Base-by-base conservation (phyloP, 148 eudicot genomes). In the Rhododendron ovatum region DNA sequence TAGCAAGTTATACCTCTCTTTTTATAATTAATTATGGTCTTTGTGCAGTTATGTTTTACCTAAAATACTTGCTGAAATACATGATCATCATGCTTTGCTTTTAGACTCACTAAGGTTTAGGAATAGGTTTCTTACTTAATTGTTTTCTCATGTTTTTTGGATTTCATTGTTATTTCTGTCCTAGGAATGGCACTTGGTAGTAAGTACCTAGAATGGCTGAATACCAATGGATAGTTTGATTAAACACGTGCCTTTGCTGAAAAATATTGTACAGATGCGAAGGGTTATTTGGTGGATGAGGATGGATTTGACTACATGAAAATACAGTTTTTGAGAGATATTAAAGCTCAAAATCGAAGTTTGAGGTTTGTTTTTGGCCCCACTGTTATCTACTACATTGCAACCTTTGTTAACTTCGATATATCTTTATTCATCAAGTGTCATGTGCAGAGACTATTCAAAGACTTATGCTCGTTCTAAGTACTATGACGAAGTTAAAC, bases 241-340 rank as follows among this genome's bases (percentile, higher is more conserved):
- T 83, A 45, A 67, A 47, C 65, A 37, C 41, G 37, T 87, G 79
- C 82, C 17, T 88, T 83, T 81, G 77, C 80, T 48, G 55, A 59
- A 50, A 82, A 57, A 50, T 83, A 39, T 87, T 84, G 53, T 77
- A 86, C 94, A 98, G 99, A 98, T 93, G 92, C 98, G 37, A 98
- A 94, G 89, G 99, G 99, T 80, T 98, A 94, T 92, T 93, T 98
- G 94, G 98, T 95, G 86, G 99, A 98, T 88, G 98, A 98, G 84
- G 99, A 98, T 81, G 99, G 99, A 61, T 93, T 98, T 90, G 98
- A 98, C 86, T 95, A 87, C 89, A 89, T 91, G 92, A 98, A 98
- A 87, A 86, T 98, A 87, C 92, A 91, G 48, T 92, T 98, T 78
- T 86, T 98, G n/a, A 94, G 95, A 87, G 98, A 98, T 82, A 92